Evolutionary conservation across 192 early-diverging fungal species (phyloP).

Genomic region (Fimicolochytrium jonesii): DNA sequence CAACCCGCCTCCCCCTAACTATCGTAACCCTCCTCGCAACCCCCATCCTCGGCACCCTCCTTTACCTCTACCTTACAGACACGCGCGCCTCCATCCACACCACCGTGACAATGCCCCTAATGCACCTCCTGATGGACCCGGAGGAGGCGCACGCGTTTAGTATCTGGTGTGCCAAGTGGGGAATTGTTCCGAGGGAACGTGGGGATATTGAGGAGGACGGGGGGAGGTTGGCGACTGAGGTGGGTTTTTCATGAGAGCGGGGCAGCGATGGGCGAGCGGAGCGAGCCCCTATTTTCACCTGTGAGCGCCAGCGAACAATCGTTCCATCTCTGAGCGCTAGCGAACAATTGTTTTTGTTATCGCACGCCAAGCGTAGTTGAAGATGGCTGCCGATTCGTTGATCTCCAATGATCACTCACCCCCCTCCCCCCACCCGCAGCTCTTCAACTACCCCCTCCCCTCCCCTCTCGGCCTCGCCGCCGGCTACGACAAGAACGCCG

Average conservation of each 20-base stretch:
- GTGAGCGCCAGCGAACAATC: background rate
- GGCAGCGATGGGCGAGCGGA: background rate
- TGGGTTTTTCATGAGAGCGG: slow-evolving; percentile 8
- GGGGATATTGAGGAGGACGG: slow-evolving; percentile 52
- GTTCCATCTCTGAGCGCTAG: too few species aligned
- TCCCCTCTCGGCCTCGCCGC: slow-evolving; percentile 88
- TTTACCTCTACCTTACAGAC: slow-evolving; percentile 50
- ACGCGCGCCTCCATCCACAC: slow-evolving; percentile 70
- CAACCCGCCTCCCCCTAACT: too few species aligned
- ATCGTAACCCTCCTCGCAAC: background rate
- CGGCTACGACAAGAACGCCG: slow-evolving; percentile 88
- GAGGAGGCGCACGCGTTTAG: slow-evolving; percentile 71
- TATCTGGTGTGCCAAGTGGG: slow-evolving; percentile 56
- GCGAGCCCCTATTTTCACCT: background rate
- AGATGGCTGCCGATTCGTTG: background rate
- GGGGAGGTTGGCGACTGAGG: slow-evolving; percentile 43
- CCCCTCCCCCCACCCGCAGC: slow-evolving; percentile 18
- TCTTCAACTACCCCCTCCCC: slow-evolving; percentile 66
- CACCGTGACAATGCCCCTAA: slow-evolving; percentile 59
- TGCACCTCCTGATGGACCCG: slow-evolving; percentile 64
- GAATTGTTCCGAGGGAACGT: slow-evolving; percentile 62
- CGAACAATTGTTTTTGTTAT: background rate
- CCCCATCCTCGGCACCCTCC: background rate
- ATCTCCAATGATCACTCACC: background rate
- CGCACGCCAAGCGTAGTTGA: background rate